Base-by-base conservation (phyloP, 2,329 filamentous ascomycete species). In the Neofusicoccum laricinum region DNA sequence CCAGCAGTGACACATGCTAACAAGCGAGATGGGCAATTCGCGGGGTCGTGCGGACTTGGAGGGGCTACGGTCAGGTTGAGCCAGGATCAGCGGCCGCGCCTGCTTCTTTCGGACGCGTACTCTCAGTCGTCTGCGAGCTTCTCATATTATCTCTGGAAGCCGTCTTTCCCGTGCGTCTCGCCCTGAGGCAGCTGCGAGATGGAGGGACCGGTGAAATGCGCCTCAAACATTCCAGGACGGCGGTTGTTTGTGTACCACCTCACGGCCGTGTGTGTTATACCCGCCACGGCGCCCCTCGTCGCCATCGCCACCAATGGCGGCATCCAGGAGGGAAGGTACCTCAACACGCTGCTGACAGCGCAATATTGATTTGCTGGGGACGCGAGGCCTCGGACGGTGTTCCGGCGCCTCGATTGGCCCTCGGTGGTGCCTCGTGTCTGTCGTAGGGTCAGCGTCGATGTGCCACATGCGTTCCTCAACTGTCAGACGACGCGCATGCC, bases 401-500 rank as follows among this genome's bases (percentile, higher is more conserved):
- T 2, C 15, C 40, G 40, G 40, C 40, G 12, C 14, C 40, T 7
- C 15, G 14, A 46, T 45, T 58, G 55, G 55, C 40, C 38, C 21
- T 14, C 21, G 19, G 36, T 19, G 14, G 36, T 21, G 51, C 38
- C n/a, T 19, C 32, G 34, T 30, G 36, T 55, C 36, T 21, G 36
- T 51, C 30, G 32, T 19, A 36, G 49, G 30, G 25, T 51, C 30
- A 19, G 32, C 32, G 38, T 17, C 50, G 38, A 57, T 32, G 38
- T 57, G 19, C 51, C 38, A 57, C 51, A 30, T 41, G 50, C 51
- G 51, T 58, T 25, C 53, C 53, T 43, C 25, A 32, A 43, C 38
- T 45, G 53, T 43, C 46, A 50, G 40, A 45, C 38, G 53, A 25
- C 15, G 53, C 38, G 25, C 55, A 59, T 59, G 41, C 55, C 50